phyloP scores from a whole-genome alignment of 352 stramenopile genomes.

The Pythium rhizo-oryzae region DNA sequence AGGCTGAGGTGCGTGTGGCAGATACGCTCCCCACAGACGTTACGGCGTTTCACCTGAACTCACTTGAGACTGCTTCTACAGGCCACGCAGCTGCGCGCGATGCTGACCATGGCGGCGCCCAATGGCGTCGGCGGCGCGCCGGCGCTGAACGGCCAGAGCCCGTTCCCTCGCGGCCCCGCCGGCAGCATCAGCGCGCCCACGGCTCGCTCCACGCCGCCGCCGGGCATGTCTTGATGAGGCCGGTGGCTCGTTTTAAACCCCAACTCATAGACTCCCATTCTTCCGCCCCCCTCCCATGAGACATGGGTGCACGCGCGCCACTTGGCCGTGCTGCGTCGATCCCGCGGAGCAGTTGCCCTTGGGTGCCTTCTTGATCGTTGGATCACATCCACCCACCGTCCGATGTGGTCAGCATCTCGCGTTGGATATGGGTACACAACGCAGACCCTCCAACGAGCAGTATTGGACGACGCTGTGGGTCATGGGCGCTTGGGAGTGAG shows the following conservation, averaged over 20 bases:
- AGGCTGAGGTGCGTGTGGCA: conserved; percentile 53
- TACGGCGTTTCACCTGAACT: not conserved
- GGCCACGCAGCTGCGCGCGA: conserved; percentile 25
- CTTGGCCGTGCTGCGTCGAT: not conserved
- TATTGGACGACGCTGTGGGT: too few relatives aligned
- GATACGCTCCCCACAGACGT: not conserved
- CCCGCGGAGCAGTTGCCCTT: not conserved
- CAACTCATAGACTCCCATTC: conserved; percentile 14
- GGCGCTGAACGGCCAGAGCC: not conserved
- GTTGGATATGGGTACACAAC: too few relatives aligned
- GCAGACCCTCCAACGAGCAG: too few relatives aligned
- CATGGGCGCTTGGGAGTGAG: too few relatives aligned
- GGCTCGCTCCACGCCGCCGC: conserved; percentile 40
- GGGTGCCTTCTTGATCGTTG: not conserved
- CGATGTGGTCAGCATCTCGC: not conserved
- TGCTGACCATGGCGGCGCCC: not conserved
- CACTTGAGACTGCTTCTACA: not conserved
- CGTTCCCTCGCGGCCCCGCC: not conserved
- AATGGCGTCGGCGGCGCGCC: not conserved
- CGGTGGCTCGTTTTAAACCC: not conserved
- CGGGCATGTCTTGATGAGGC: conserved; percentile 54
- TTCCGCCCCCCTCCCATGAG: not conserved
- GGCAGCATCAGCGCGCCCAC: not conserved
- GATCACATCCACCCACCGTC: not conserved
- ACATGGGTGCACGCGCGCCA: conserved; percentile 17